Evolutionary conservation across 2,329 filamentous ascomycete genomes (phyloP), one percentile per base, ranked within the genome.

Genomic region (Diplocarpon rosae): DNA sequence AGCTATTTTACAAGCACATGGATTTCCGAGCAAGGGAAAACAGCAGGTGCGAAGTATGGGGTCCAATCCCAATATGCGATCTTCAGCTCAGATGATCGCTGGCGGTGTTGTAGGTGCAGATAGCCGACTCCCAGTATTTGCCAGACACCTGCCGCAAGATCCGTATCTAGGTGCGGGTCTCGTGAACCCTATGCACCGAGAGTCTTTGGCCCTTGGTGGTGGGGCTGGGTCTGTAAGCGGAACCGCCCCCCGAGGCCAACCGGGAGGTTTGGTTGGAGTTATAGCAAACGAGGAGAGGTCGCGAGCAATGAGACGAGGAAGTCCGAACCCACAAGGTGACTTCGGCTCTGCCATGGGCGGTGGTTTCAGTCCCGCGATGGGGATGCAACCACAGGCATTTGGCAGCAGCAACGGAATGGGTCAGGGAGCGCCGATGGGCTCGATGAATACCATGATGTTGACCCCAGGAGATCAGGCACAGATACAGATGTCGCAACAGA

Each of bases 251-350:
- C 49, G 53, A 46, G 51, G 49, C 24, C 59, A 72, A 13, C 82
- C 83, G 1, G 86, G 85, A 34, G 88, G 88, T 10, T 71, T 95
- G 10, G 83, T 95, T 15, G 87, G 87, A 9, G 85, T 95, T 8
- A 95, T 95, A 64, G 85, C 85, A 29, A 83, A 70, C 42, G 87
- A 94, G 64, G 87, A 94, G 62, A 75, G 85, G 38, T 82, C 83
- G 33, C 75, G 81, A 52, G 86, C 86, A 27, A 71, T 86, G 70
- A 73, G 87, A 55, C 72, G 87, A 58, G 86, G 85, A 29, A 92
- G 83, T 57, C 85, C 86, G 3, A 84, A 83, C 47, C 63, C 78
- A 14, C 78, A 83, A 39, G 64, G 66, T 51, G 63, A 70, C 67
- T 62, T 51, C 46, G 52, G 61, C 27, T 61, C 63, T 12, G 52